Percentiles rank a stretch among this genome's conserved stretches.
These are phyloP conservation scores for Wickerhamiella dianesei DNA, from an alignment of 805 yeast species.

Conservation along the genomic window DNA sequence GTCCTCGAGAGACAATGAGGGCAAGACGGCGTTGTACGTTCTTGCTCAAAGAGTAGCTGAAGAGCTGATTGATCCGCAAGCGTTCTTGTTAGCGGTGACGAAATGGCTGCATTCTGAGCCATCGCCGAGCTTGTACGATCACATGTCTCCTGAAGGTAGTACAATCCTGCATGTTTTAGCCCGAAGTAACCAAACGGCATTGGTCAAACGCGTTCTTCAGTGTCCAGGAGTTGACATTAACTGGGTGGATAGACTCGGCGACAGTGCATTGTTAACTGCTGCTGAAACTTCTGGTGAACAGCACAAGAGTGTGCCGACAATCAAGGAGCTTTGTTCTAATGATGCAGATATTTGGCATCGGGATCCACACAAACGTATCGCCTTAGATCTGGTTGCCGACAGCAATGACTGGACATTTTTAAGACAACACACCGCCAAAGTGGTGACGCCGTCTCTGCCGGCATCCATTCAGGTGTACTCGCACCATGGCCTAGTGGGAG, in stretches of 20 bases:
- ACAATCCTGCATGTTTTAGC: slow-evolving; percentile 61
- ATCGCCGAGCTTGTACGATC: slow-evolving; percentile 30
- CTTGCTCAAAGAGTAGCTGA: slow-evolving; percentile 28
- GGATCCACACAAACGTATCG: slow-evolving; percentile 15
- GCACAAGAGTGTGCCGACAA: slow-evolving; percentile 29
- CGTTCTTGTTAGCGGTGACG: slow-evolving; percentile 2
- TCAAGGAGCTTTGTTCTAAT: slow-evolving; percentile 22
- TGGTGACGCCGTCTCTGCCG: slow-evolving; percentile 18
- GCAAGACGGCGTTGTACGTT: slow-evolving; percentile 68
- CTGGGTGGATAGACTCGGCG: slow-evolving; percentile 39
- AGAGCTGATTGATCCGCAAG: neutral
- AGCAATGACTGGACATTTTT: slow-evolving; percentile 20
- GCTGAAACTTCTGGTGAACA: slow-evolving; percentile 49
- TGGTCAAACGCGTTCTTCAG: slow-evolving; percentile 2
- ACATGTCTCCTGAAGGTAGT: slow-evolving; percentile 61
- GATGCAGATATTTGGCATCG: slow-evolving; percentile 33
- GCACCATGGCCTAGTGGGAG: neutral
- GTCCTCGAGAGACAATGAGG: slow-evolving; percentile 47
- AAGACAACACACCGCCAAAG: slow-evolving; percentile 23
- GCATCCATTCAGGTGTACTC: neutral
- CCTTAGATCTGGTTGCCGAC: slow-evolving; percentile 8
- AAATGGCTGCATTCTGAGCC: slow-evolving; percentile 1
- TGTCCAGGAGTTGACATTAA: slow-evolving; percentile 40
- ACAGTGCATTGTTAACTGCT: slow-evolving; percentile 61
- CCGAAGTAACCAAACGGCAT: slow-evolving; percentile 24